These are phyloP conservation scores for Murraya paniculata DNA, from an alignment of 345 rosid genomes.

Conservation along the genomic window DNA sequence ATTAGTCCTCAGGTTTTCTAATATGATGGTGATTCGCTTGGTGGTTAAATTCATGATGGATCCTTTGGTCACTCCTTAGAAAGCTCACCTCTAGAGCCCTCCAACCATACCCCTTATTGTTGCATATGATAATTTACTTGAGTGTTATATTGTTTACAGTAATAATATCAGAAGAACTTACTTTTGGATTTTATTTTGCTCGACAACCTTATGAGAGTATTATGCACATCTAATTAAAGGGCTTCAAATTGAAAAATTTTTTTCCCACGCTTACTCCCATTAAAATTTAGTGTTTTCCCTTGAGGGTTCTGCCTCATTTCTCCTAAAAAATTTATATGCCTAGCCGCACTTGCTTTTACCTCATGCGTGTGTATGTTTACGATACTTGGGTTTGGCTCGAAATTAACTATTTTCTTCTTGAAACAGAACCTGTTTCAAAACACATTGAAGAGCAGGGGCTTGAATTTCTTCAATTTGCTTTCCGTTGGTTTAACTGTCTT, in stretches of 20 bases:
- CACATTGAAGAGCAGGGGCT: slow-evolving; percentile 98
- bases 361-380: background rate
- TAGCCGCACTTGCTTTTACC: background rate
- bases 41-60: background rate
- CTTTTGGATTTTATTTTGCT: background rate
- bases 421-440: slow-evolving; percentile 85
- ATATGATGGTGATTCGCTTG: background rate
- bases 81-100: background rate
- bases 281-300: background rate
- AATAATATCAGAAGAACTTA: no score
- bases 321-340: background rate
- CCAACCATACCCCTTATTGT: background rate
- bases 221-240: background rate
- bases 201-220: background rate
- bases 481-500: slow-evolving; percentile 99
- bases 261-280: background rate
- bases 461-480: slow-evolving; percentile 96
- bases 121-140: no score
- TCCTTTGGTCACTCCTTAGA: background rate
- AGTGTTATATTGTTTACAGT: no score
- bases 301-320: background rate
- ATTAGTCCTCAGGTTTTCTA: background rate
- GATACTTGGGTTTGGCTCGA: background rate
- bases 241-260: background rate
- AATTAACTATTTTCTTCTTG: background rate